Evolutionary conservation across 2,329 filamentous ascomycete species (phyloP).

Genomic region (Colletotrichum orbiculare): DNA sequence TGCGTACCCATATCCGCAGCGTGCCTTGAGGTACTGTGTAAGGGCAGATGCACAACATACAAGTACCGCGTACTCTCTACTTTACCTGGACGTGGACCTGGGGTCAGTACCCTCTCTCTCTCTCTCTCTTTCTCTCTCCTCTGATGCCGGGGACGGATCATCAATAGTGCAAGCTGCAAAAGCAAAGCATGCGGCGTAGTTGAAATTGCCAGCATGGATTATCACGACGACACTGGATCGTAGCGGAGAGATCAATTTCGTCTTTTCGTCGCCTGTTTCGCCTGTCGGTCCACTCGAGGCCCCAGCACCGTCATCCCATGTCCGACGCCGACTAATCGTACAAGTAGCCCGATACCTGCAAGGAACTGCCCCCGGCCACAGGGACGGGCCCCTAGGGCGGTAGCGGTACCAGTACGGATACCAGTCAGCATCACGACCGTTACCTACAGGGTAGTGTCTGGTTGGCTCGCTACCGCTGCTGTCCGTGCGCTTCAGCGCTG

Average conservation of each 20-base stretch:
- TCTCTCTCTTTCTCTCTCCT: no score
- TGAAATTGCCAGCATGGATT: slow-evolving; percentile 34
- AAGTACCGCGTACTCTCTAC: neutral
- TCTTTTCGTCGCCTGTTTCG: slow-evolving; percentile 33
- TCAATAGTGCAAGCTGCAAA: slow-evolving; percentile 32
- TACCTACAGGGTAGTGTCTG: slow-evolving; percentile 5
- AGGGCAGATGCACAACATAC: slow-evolving; percentile 8
- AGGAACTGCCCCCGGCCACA: neutral
- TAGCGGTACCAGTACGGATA: neutral
- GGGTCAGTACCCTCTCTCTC: no score
- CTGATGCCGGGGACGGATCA: slow-evolving; percentile 11
- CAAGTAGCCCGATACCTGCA: neutral
- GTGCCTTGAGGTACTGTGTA: neutral
- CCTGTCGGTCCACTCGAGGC: slow-evolving; percentile 30
- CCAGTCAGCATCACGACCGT: neutral
- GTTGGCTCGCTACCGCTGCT: slow-evolving; percentile 20
- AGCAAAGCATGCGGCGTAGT: slow-evolving; percentile 25
- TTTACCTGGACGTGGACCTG: no score
- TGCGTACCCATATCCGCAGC: neutral
- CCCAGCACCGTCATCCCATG: slow-evolving; percentile 31
- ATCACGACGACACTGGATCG: slow-evolving; percentile 33
- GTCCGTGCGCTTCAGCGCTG: slow-evolving; percentile 32
- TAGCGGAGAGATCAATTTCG: slow-evolving; percentile 35
- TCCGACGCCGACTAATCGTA: slow-evolving; percentile 25
- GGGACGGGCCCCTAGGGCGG: no score